These are phyloP conservation scores for Apiospora aurea DNA, from an alignment of 2,329 filamentous ascomycete species.

Conservation along the genomic window DNA sequence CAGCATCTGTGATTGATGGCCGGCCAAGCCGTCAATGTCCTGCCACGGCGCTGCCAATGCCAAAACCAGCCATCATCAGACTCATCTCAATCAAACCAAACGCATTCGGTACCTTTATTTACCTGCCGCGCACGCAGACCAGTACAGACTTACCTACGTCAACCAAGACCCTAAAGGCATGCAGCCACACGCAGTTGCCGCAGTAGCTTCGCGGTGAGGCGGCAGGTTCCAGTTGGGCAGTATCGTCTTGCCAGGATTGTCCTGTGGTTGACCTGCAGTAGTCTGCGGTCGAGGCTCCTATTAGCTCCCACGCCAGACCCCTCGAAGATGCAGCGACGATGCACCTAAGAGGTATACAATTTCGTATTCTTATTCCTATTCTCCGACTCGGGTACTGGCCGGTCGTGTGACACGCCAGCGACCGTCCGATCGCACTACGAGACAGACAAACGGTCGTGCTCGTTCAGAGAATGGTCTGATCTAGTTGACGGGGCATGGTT, in stretches of 20 bases:
- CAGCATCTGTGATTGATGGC: background rate
- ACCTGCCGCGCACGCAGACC: too few species aligned
- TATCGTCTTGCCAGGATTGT: slow-evolving; percentile 3
- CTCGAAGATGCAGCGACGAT: background rate
- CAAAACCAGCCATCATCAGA: slow-evolving; percentile 7
- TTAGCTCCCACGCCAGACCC: background rate
- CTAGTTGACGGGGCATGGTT: slow-evolving; percentile 1
- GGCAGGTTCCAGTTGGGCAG: slow-evolving; percentile 20
- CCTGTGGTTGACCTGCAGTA: slow-evolving; percentile 16
- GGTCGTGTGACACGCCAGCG: slow-evolving; percentile 17
- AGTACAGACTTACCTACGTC: background rate
- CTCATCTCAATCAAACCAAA: background rate
- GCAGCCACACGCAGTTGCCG: slow-evolving; percentile 13
- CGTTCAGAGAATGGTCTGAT: slow-evolving; percentile 16
- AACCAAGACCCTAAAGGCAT: background rate
- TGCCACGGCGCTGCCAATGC: background rate
- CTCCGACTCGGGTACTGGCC: slow-evolving; percentile 13
- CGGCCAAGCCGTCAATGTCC: background rate
- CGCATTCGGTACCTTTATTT: background rate
- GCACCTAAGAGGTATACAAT: background rate
- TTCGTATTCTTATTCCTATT: slow-evolving; percentile 20
- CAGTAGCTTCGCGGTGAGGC: slow-evolving; percentile 18
- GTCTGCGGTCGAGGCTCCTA: slow-evolving; percentile 12
- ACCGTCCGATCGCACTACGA: slow-evolving; percentile 4
- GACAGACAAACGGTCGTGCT: slow-evolving; percentile 2